A percentile compares a stretch with the other conserved stretches of the same genome.
phyloP scores from a whole-genome alignment of 768 basidiomycete species.

The Amanita rubescens region DNA sequence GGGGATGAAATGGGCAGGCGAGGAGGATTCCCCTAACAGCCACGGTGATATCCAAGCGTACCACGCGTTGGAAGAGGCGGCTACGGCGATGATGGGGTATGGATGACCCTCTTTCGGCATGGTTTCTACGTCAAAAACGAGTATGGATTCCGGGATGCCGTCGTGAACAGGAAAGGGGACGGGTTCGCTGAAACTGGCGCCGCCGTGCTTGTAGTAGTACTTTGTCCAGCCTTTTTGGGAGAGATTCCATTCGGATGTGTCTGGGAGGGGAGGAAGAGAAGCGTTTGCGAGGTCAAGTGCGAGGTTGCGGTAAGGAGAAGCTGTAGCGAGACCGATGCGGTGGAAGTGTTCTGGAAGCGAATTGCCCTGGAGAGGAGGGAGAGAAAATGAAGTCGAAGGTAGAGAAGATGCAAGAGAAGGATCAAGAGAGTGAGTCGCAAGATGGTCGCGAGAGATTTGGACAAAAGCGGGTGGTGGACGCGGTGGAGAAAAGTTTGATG shows the following conservation, averaged over 20 bases:
- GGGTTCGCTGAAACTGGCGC: slow-evolving; percentile 67
- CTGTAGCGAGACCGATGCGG: slow-evolving; percentile 56
- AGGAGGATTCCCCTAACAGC: slow-evolving; percentile 58
- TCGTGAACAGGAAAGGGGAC: slow-evolving; percentile 61
- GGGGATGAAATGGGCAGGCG: slow-evolving; percentile 65
- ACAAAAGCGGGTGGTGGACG: slow-evolving; percentile 34
- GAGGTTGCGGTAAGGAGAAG: slow-evolving; percentile 74
- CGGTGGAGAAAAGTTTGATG: slow-evolving; percentile 27
- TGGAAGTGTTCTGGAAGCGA: slow-evolving; percentile 88
- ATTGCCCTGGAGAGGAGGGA: slow-evolving; percentile 77
- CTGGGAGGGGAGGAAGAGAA: slow-evolving; percentile 15
- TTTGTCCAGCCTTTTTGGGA: slow-evolving; percentile 44
- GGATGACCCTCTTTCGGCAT: slow-evolving; percentile 69
- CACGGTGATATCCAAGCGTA: slow-evolving; percentile 96
- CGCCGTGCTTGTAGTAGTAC: slow-evolving; percentile 62
- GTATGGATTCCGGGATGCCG: slow-evolving; percentile 59
- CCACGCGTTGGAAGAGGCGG: slow-evolving; percentile 79
- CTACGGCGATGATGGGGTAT: slow-evolving; percentile 84
- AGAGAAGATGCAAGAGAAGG: slow-evolving; percentile 73
- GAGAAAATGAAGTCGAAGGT: slow-evolving; percentile 70
- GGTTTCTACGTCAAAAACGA: slow-evolving; percentile 93
- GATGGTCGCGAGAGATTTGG: slow-evolving; percentile 74
- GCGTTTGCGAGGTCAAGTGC: slow-evolving; percentile 5
- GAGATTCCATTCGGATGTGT: slow-evolving; percentile 11
- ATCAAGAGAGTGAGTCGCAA: slow-evolving; percentile 74